phyloP scores from a whole-genome alignment of 768 basidiomycete species.

The Lactifluus hygrophoroides region DNA sequence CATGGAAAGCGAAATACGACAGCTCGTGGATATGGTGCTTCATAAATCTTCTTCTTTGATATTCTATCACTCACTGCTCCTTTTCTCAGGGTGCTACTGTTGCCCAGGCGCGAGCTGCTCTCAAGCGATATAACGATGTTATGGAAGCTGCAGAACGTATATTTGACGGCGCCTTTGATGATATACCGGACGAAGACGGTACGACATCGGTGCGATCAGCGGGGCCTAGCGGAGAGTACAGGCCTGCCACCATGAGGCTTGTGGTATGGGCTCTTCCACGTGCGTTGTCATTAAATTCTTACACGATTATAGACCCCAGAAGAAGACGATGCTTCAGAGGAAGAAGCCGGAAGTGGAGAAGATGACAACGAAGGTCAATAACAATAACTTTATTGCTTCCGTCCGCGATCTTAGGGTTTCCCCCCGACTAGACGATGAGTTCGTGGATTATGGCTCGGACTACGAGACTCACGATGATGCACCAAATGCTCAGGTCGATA shows the following conservation, averaged over 20 bases:
- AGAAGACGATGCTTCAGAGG: slow-evolving; percentile 44
- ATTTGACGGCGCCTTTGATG: slow-evolving; percentile 77
- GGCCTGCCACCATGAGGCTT: slow-evolving; percentile 3
- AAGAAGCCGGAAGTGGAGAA: slow-evolving; percentile 37
- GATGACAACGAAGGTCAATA: slow-evolving; percentile 44
- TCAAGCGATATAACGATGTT: slow-evolving; percentile 78
- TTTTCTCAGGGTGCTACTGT: slow-evolving; percentile 63
- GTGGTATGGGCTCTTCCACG: slow-evolving; percentile 7
- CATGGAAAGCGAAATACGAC: slow-evolving; percentile 30
- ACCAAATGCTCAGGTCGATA: slow-evolving; percentile 41
- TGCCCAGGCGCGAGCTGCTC: slow-evolving; percentile 75
- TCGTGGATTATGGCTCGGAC: slow-evolving; percentile 78
- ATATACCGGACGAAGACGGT: slow-evolving; percentile 51
- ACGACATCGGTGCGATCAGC: slow-evolving; percentile 21
- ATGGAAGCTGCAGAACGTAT: slow-evolving; percentile 86
- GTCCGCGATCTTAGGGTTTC: neutral
- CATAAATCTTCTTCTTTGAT: neutral
- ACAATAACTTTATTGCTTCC: neutral
- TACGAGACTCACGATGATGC: slow-evolving; percentile 41
- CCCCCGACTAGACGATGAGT: slow-evolving; percentile 39
- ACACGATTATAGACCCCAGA: slow-evolving; percentile 45
- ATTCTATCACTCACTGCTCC: neutral
- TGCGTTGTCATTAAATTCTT: neutral
- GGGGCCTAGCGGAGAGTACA: neutral
- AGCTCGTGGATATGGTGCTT: slow-evolving; percentile 32